A percentile compares a stretch with the other conserved stretches of the same genome.
These are phyloP conservation scores for Curvularia spicifera DNA, from an alignment of 2,329 filamentous ascomycete genomes.

Conservation along the genomic window DNA sequence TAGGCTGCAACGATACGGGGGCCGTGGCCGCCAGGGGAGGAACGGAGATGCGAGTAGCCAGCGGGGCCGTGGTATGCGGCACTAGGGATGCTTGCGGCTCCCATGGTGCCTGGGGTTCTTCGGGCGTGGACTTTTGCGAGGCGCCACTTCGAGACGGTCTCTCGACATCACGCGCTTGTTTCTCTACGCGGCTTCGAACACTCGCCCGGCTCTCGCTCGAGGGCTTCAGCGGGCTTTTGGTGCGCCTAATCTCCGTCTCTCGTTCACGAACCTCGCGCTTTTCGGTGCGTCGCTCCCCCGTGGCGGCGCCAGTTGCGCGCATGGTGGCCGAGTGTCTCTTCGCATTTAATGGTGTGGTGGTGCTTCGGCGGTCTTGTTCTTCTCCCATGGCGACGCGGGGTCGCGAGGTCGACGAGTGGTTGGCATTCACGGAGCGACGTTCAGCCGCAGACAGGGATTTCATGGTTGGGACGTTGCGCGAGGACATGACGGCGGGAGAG, in stretches of 20 bases:
- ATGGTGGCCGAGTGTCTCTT: conserved; percentile 38
- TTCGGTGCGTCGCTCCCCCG: conserved; percentile 44
- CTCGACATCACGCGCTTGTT: conserved; percentile 34
- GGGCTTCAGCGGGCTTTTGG: conserved; percentile 48
- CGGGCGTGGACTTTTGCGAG: conserved; percentile 31
- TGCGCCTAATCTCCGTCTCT: conserved; percentile 44
- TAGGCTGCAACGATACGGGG: conserved; percentile 71
- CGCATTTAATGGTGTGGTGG: conserved; percentile 34
- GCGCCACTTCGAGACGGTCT: conserved; percentile 30
- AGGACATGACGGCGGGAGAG: conserved; percentile 38
- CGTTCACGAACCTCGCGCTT: conserved; percentile 46
- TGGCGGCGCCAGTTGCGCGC: conserved; percentile 20
- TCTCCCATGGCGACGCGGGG: conserved; percentile 48
- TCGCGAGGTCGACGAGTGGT: conserved; percentile 42
- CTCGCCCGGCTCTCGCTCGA: conserved; percentile 42
- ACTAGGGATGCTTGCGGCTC: conserved; percentile 78
- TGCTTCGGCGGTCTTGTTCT: conserved; percentile 37
- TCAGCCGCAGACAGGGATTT: conserved; percentile 43
- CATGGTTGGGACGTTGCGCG: conserved; percentile 40
- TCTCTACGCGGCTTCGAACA: conserved; percentile 43
- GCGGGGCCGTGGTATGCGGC: conserved; percentile 71
- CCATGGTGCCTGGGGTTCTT: conserved; percentile 63
- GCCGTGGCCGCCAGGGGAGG: conserved; percentile 69
- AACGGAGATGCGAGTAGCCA: conserved; percentile 71
- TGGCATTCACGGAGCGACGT: conserved; percentile 40